phyloP scores from a whole-genome alignment of 768 basidiomycete species.

The Boletus subparvulus region DNA sequence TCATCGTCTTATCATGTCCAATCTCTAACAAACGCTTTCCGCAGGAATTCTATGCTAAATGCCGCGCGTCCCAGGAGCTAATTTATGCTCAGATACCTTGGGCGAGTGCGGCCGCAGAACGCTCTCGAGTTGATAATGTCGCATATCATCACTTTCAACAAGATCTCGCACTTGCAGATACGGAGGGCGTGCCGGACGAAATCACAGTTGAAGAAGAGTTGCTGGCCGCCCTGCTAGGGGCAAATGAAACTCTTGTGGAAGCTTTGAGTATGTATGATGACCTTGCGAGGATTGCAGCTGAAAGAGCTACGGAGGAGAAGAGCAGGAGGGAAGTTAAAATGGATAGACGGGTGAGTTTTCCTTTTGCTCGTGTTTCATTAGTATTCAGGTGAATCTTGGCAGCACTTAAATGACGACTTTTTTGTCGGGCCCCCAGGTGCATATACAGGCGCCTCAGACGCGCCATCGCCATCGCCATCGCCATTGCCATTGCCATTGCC shows the following conservation, averaged over 20 bases:
- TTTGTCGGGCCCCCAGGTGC: conserved; percentile 19
- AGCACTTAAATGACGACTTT: conserved; percentile 29
- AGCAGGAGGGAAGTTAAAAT: conserved; percentile 68
- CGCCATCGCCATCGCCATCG: too few relatives aligned
- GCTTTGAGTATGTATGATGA: conserved; percentile 78
- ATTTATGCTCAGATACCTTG: conserved; percentile 87
- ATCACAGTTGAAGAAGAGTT: conserved; percentile 73
- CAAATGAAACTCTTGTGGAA: conserved; percentile 68
- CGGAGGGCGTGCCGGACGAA: conserved; percentile 39
- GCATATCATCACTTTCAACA: conserved; percentile 13
- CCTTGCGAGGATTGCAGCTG: conserved; percentile 62
- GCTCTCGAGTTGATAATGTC: conserved; percentile 48
- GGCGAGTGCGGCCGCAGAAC: conserved; percentile 82
- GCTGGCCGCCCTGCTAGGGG: conserved; percentile 68
- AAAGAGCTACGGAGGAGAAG: conserved; percentile 56
- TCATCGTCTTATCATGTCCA: background rate
- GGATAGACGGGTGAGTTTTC: conserved; percentile 58
- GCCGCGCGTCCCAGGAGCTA: conserved; percentile 79
- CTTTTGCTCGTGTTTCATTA: conserved; percentile 17
- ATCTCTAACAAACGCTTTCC: background rate
- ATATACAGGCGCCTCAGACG: conserved; percentile 29
- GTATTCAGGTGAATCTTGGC: background rate
- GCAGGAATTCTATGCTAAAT: conserved; percentile 83
- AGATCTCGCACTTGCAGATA: conserved; percentile 23
- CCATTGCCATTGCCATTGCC: conserved; percentile 24